Base-by-base conservation (phyloP, 73 alveolate genomes). In the Paramecium sonneborni region DNA sequence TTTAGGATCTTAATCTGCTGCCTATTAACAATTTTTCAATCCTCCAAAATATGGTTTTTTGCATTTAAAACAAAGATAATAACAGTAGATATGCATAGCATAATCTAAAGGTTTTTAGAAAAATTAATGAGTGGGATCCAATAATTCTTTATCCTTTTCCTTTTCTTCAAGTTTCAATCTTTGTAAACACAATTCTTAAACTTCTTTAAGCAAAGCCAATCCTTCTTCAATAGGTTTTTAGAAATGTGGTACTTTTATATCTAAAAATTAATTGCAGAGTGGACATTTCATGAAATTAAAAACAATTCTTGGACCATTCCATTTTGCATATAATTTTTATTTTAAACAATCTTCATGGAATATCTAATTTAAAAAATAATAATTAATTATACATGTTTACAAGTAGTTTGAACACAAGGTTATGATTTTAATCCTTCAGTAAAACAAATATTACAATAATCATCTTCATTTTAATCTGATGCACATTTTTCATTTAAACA, bases 1-100 rank as follows among this genome's bases (percentile, higher is more conserved):
- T 58, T 95, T 93, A 62, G 69, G 72, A 41, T 88, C 94, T 37
- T 94, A 94, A 52, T 96, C 97, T 6, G 95, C 94, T 12, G 93
- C 97, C 85, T 95, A 72, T 41, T 93, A 96, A 62, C 99, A 97
- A 67, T 94, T 96, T 74, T 96, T 97, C 86, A 96, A 72, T 23
- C 99, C 99, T 85, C 98, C 99, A 93, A 95, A 97, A 93, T 97
- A 97, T 18, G 98, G 98, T 38, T 94, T 93, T 85, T 96, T 95
- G 85, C 99, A 97, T 56, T 94, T 87, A 84, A 89, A 96, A 85
- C 99, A 97, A 92, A 88, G 68, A 88, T 94, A 97, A 88, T 95
- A 97, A 58, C 98, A 94, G 55, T 94, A 97, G 12, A 95, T 93
- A 26, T 94, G 95, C 97, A 97, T 93, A 2, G 99, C 97, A 85